phyloP scores from a whole-genome alignment of 768 basidiomycete genomes.

The Russula foetens region DNA sequence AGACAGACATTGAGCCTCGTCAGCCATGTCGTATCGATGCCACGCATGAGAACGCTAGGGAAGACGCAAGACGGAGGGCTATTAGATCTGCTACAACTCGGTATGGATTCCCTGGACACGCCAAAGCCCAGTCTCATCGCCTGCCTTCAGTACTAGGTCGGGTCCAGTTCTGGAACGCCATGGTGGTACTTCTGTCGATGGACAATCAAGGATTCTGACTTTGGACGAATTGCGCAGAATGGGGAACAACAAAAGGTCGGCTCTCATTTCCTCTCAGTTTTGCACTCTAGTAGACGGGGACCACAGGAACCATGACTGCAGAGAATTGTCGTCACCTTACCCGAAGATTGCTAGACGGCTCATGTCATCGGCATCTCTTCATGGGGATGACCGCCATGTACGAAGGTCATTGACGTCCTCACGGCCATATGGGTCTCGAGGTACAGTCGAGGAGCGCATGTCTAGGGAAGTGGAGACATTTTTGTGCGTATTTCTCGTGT shows the following conservation, averaged over 20 bases:
- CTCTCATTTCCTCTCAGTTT: not conserved
- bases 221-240: not conserved
- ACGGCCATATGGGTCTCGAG: not conserved
- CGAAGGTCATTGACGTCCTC: not conserved
- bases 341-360: not conserved
- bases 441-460: slow-evolving; percentile 6
- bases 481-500: not conserved
- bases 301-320: not conserved
- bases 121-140: not conserved
- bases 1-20: slow-evolving; percentile 5
- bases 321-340: not conserved
- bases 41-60: slow-evolving; percentile 12
- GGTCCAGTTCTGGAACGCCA: not conserved
- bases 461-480: slow-evolving; percentile 9
- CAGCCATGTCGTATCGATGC: not conserved
- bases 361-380: not conserved
- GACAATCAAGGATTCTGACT: not conserved
- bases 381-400: not conserved
- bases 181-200: not conserved
- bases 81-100: slow-evolving; percentile 5
- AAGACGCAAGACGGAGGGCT: slow-evolving; percentile 15
- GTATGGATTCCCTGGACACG: slow-evolving; percentile 2
- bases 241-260: slow-evolving; percentile 2
- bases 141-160: not conserved
- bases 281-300: not conserved